Evolutionary conservation across 306 rosid genomes (phyloP).

Genomic region (Ormosia emarginata): DNA sequence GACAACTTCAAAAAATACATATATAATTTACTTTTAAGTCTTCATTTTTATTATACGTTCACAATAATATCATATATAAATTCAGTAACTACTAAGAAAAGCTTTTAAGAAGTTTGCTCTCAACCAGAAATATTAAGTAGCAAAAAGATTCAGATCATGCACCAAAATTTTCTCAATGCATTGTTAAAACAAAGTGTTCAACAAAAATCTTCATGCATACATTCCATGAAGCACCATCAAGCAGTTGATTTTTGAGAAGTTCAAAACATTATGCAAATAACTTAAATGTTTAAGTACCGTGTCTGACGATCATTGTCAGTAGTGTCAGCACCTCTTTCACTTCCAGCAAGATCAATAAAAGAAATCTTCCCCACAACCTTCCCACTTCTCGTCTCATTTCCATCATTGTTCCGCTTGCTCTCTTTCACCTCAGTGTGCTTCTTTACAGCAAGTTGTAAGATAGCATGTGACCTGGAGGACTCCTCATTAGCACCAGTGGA

Average conservation of each 20-base stretch:
- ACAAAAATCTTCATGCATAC: neutral
- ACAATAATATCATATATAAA: neutral
- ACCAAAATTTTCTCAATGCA: neutral
- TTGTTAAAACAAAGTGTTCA: neutral
- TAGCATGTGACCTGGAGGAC: constrained; percentile 98
- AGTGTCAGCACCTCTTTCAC: constrained; percentile 99
- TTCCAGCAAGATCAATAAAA: constrained; percentile 98
- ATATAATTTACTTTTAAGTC: neutral
- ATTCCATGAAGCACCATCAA: neutral
- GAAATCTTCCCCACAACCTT: constrained; percentile 96
- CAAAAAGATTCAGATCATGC: neutral
- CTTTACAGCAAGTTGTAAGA: constrained; percentile 84
- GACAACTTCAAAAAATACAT: neutral
- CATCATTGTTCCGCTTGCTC: constrained; percentile 71
- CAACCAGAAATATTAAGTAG: neutral
- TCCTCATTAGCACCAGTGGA: constrained; percentile 99
- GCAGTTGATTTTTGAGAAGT: neutral
- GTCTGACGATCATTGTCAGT: constrained; percentile 99
- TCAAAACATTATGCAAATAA: neutral
- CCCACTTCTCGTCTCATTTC: constrained; percentile 74
- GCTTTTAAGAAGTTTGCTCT: neutral
- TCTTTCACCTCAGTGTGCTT: constrained; percentile 85
- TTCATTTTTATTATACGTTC: neutral
- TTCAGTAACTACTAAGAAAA: neutral
- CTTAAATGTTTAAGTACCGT: constrained; percentile 45